Evolutionary conservation across 2,329 filamentous ascomycete species (phyloP).

Genomic region (Aureobasidium vineae): DNA sequence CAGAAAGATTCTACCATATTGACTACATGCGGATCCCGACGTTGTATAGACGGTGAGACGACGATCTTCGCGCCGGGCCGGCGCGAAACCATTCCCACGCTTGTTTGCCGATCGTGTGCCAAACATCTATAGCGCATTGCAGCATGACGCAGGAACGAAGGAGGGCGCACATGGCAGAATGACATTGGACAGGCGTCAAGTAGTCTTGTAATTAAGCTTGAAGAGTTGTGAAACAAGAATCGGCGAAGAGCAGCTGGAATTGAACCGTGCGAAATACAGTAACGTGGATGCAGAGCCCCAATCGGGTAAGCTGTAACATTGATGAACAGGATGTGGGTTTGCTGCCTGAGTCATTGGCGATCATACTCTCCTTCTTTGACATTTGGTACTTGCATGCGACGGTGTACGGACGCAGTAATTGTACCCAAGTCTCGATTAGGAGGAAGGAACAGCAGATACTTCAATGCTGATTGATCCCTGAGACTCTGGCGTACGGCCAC

Average conservation of each 20-base stretch:
- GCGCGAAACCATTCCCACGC: not conserved
- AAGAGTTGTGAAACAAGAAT: not conserved
- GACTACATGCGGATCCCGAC: not conserved
- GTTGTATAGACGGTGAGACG: not conserved
- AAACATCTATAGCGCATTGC: not conserved
- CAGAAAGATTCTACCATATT: too few species aligned
- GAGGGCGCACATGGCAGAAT: not conserved
- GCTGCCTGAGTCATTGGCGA: not conserved
- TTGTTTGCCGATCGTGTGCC: not conserved
- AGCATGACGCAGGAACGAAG: not conserved
- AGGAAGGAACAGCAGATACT: too few species aligned
- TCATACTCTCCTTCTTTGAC: not conserved
- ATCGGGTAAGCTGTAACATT: not conserved
- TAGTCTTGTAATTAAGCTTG: not conserved
- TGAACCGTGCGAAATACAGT: not conserved
- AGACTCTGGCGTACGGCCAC: not conserved
- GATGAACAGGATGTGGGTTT: not conserved
- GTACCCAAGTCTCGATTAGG: too few species aligned
- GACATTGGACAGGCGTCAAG: not conserved
- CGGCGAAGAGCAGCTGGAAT: not conserved
- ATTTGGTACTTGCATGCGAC: too few species aligned
- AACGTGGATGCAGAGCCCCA: constrained; percentile 9
- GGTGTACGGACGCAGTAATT: not conserved
- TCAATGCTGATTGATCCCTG: not conserved
- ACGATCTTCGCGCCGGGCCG: constrained; percentile 12